Percentiles rank a stretch among this genome's conserved stretches.
Evolutionary conservation across 768 basidiomycete genomes (phyloP).

Genomic region (Termitomyces sp.): DNA sequence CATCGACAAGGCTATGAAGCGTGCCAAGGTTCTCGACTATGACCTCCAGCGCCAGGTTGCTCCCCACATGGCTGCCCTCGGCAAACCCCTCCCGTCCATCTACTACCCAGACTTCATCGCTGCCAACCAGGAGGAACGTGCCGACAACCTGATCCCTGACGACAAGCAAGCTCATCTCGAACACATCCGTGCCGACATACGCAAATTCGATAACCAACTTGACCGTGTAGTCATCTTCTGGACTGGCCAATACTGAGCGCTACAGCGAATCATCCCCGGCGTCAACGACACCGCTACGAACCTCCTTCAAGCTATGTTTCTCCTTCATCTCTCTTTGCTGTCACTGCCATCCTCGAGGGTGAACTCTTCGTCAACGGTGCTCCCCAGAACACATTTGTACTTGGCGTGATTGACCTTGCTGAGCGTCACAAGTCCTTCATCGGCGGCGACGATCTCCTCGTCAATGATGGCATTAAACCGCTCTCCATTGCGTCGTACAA

Average conservation of each 20-base stretch:
- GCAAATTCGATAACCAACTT: slow-evolving; percentile 81
- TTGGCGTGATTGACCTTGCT: slow-evolving; percentile 88
- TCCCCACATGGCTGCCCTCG: slow-evolving; percentile 75
- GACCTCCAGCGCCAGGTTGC: slow-evolving; percentile 95
- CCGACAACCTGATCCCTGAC: slow-evolving; percentile 88
- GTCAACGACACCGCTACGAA: slow-evolving; percentile 93
- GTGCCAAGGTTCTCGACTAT: slow-evolving; percentile 90
- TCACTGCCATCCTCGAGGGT: slow-evolving; percentile 92
- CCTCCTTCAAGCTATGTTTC: slow-evolving; percentile 85
- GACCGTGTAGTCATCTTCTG: slow-evolving; percentile 94
- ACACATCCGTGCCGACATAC: slow-evolving; percentile 88
- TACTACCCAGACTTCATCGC: slow-evolving; percentile 99
- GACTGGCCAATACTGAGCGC: slow-evolving; percentile 98
- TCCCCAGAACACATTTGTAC: slow-evolving; percentile 98
- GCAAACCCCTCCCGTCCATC: slow-evolving; percentile 85
- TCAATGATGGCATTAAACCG: slow-evolving; percentile 98
- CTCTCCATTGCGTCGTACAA: slow-evolving; percentile 97
- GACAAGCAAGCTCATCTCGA: slow-evolving; percentile 93
- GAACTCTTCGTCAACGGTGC: slow-evolving; percentile 96
- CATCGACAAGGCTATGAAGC: slow-evolving; percentile 93
- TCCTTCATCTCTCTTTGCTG: slow-evolving; percentile 92
- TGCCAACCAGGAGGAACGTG: slow-evolving; percentile 94
- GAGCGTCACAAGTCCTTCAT: slow-evolving; percentile 90
- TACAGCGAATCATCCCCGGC: slow-evolving; percentile 93
- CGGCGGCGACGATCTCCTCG: slow-evolving; percentile 96